Evolutionary conservation across 208 protist genomes (phyloP).

Genomic region (Herpetomonas tarakana): DNA sequence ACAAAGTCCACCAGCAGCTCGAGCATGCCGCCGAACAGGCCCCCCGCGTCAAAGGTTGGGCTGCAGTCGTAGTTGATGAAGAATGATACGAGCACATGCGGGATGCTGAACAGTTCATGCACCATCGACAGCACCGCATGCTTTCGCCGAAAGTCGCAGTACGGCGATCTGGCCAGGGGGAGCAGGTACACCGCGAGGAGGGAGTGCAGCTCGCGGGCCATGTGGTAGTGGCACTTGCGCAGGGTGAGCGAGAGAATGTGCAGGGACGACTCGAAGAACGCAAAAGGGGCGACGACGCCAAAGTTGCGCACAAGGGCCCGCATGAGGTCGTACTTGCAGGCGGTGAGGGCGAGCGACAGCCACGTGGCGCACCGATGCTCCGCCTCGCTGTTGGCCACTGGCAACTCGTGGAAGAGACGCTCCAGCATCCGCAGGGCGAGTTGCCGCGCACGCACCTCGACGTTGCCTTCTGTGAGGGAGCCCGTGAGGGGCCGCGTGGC

Average conservation of each 20-base stretch:
- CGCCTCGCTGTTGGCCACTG: constrained; percentile 55
- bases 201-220: constrained; percentile 67
- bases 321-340: constrained; percentile 64
- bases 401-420: constrained; percentile 43
- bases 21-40: constrained; percentile 70
- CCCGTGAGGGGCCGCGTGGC: constrained; percentile 38
- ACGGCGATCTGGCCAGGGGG: constrained; percentile 51
- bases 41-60: constrained; percentile 66
- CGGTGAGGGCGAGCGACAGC: constrained; percentile 54
- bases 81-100: constrained; percentile 69
- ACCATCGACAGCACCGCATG: constrained; percentile 74
- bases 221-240: constrained; percentile 69
- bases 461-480: constrained; percentile 35
- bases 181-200: constrained; percentile 62
- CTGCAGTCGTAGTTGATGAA: constrained; percentile 90
- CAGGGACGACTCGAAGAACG: constrained; percentile 52
- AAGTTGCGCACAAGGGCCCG: constrained; percentile 50
- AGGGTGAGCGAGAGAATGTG: constrained; percentile 53
- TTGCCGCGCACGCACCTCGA: constrained; percentile 46
- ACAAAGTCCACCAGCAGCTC: constrained; percentile 76
- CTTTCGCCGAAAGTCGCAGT: constrained; percentile 74
- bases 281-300: constrained; percentile 46
- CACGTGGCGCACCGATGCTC: constrained; percentile 72
- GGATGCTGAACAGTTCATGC: constrained; percentile 51
- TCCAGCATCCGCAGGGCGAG: constrained; percentile 61